Evolutionary conservation across 163 green algal genomes (phyloP), one percentile per base, ranked within the genome.

Genomic region (Scenedesmus sp.): DNA sequence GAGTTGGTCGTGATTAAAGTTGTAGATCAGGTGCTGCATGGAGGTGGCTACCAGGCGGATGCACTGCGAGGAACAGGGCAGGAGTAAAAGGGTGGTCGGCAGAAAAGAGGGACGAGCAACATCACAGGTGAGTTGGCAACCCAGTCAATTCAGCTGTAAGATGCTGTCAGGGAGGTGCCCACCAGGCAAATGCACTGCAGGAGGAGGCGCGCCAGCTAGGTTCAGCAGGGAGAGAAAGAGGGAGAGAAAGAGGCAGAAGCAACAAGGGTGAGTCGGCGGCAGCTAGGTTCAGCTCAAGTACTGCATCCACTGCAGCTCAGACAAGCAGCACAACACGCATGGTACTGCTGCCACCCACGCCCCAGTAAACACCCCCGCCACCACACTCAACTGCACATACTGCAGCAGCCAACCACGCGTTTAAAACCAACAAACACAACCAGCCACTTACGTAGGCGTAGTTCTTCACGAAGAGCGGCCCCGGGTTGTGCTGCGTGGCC

Each of bases 371-470:
- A n/a, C n/a, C n/a, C n/a, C n/a, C n/a, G n/a, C n/a, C n/a, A n/a
- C n/a, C n/a, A n/a, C n/a, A n/a, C n/a, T n/a, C n/a, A n/a, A n/a
- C n/a, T n/a, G n/a, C n/a, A n/a, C n/a, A n/a, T n/a, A n/a, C n/a
- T n/a, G n/a, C n/a, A n/a, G n/a, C n/a, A n/a, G n/a, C n/a, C n/a
- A n/a, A n/a, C n/a, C n/a, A n/a, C n/a, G n/a, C n/a, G n/a, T n/a
- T n/a, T n/a, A n/a, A n/a, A n/a, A n/a, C n/a, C n/a, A n/a, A n/a
- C n/a, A n/a, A n/a, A n/a, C n/a, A n/a, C n/a, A n/a, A n/a, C n/a
- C 46, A 62, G 16, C 23, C 34, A 79, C 88, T 74, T n/a, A 92
- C 89, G 6, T 92, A 23, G 56, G 79, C 79, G n/a, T 88, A 88
- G 26, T 66, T 66, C 26, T 92, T 88, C 10, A 92, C 26, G 62